A percentile compares a stretch with the other conserved stretches of the same genome.
These are phyloP conservation scores for Papiliotrema nemorosa DNA, from an alignment of 1,284 basidiomycete genomes.

Conservation along the genomic window DNA sequence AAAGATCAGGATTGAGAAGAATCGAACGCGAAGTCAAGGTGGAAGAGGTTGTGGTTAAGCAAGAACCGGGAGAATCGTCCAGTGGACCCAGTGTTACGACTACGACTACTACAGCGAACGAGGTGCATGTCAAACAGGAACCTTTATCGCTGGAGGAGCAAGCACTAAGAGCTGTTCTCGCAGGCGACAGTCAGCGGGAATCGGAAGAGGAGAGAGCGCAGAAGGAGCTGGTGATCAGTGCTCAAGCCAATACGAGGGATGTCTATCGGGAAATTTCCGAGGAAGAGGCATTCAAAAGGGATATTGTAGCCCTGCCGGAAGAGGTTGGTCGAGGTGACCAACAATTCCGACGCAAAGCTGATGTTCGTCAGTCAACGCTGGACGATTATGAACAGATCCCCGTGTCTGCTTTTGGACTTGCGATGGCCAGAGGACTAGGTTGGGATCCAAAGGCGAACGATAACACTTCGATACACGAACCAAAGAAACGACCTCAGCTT, in stretches of 20 bases:
- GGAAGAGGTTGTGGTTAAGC: constrained; percentile 6
- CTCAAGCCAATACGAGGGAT: constrained; percentile 53
- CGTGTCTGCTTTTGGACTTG: constrained; percentile 87
- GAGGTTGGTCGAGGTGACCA: constrained; percentile 37
- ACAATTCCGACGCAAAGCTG: neutral
- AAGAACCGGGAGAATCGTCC: constrained; percentile 1
- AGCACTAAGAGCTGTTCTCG: constrained; percentile 37
- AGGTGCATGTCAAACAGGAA: constrained; percentile 18
- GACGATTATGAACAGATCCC: constrained; percentile 89
- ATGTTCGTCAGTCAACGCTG: constrained; percentile 56
- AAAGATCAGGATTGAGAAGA: constrained; percentile 65
- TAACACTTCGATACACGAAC: constrained; percentile 73
- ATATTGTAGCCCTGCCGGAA: constrained; percentile 72
- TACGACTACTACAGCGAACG: neutral
- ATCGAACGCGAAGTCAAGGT: constrained; percentile 15
- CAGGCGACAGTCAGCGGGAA: constrained; percentile 41
- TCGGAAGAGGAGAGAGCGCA: constrained; percentile 44
- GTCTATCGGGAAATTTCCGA: constrained; percentile 50
- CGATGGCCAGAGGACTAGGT: constrained; percentile 93
- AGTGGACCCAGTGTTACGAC: too few species aligned
- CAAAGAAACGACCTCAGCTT: constrained; percentile 71
- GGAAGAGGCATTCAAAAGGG: constrained; percentile 73
- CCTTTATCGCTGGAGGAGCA: constrained; percentile 40
- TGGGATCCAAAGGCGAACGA: constrained; percentile 64
- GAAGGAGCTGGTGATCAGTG: constrained; percentile 53